phyloP scores from a whole-genome alignment of 106 monocot genomes.

The Dactylorhiza incarnata region DNA sequence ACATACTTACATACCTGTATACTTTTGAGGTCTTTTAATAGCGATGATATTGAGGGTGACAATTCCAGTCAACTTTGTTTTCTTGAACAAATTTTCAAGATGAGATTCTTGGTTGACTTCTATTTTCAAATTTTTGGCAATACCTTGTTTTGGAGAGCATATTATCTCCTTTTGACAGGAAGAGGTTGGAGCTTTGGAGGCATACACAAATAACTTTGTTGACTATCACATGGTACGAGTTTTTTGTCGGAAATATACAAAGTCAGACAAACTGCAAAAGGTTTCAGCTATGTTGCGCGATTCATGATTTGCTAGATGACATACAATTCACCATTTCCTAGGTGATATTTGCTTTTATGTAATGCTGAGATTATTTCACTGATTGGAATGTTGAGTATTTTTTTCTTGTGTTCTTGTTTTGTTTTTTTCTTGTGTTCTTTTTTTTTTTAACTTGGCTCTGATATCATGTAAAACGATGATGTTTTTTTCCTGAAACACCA shows the following conservation, averaged over 20 bases:
- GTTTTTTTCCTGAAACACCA: no score
- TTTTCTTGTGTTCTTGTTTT: no score
- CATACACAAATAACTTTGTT: constrained; percentile 19
- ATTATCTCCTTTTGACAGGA: constrained; percentile 77
- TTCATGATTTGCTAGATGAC: no score
- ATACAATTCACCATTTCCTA: no score
- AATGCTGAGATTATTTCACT: no score
- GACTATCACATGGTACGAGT: constrained; percentile 74
- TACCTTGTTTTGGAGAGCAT: constrained; percentile 14
- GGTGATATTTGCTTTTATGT: no score
- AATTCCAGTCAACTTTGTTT: constrained; percentile 53
- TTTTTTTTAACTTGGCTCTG: no score
- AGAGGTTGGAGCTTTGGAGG: constrained; percentile 66
- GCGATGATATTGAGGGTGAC: constrained; percentile 55
- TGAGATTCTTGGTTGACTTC: constrained; percentile 11
- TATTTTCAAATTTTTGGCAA: not conserved
- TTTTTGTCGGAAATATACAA: not conserved
- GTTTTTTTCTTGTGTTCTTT: no score
- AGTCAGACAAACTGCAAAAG: no score
- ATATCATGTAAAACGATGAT: no score
- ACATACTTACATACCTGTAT: constrained; percentile 83
- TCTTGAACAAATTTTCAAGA: constrained; percentile 80
- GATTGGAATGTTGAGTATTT: no score
- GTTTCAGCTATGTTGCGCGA: no score
- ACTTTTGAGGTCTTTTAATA: constrained; percentile 73